Evolutionary conservation across 139 green algal species (phyloP).

Genomic region (Coccomyxa sp.): DNA sequence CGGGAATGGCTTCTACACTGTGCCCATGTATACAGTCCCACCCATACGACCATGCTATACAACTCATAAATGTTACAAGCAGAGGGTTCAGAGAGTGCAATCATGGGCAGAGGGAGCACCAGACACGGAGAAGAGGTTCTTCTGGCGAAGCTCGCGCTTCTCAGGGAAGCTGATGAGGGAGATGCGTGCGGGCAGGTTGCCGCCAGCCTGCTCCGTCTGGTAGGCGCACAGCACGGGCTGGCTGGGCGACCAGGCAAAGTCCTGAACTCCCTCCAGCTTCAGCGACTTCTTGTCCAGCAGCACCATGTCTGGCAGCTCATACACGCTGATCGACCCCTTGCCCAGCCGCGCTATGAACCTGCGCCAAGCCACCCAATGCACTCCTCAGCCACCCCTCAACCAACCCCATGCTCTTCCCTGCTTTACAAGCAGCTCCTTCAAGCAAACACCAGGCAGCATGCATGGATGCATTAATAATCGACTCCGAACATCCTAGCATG

Average conservation of each 20-base stretch:
- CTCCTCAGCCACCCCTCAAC: neutral
- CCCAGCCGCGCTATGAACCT: slow-evolving; percentile 84
- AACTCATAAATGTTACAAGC: too few relatives aligned
- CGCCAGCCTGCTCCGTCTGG: slow-evolving; percentile 69
- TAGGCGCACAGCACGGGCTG: slow-evolving; percentile 84
- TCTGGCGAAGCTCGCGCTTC: slow-evolving; percentile 80
- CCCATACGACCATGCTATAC: too few relatives aligned
- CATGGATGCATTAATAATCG: neutral
- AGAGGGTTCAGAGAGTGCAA: too few relatives aligned
- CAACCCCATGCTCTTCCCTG: too few relatives aligned
- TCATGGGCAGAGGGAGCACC: neutral
- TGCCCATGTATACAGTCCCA: too few relatives aligned
- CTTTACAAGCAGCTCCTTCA: too few relatives aligned
- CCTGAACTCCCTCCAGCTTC: slow-evolving; percentile 82
- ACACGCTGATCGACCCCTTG: slow-evolving; percentile 76
- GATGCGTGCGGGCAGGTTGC: slow-evolving; percentile 82
- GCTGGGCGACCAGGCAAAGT: slow-evolving; percentile 89
- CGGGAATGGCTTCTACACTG: too few relatives aligned
- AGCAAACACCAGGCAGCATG: neutral
- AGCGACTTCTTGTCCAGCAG: slow-evolving; percentile 92
- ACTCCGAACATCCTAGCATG: neutral
- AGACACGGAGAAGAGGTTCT: slow-evolving; percentile 96
- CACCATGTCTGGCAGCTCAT: slow-evolving; percentile 76
- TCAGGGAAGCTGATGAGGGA: slow-evolving; percentile 75
- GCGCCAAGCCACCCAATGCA: neutral